Percentiles rank a stretch among this genome's conserved stretches.
Evolutionary conservation across 1,284 basidiomycete genomes (phyloP).

Genomic region (Ustilago shanxiensis): DNA sequence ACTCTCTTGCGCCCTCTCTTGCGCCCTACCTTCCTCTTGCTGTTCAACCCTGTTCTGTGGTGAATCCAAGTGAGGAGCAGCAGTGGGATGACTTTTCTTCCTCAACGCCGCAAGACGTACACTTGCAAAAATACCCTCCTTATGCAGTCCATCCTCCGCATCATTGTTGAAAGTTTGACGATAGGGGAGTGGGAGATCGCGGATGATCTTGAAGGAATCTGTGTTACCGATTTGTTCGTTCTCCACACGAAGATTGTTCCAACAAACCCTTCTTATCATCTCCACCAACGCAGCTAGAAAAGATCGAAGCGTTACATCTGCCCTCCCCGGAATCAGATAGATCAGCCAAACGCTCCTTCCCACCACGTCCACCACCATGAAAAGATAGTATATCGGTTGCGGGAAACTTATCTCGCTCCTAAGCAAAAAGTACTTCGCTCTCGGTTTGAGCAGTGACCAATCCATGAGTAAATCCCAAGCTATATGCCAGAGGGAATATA

Average conservation of each 20-base stretch:
- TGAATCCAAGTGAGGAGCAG: not conserved
- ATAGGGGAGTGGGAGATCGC: slow-evolving; percentile 60
- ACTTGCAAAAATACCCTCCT: slow-evolving; percentile 30
- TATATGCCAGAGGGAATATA: slow-evolving; percentile 80
- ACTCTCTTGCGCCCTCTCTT: not conserved
- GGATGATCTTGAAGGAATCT: slow-evolving; percentile 62
- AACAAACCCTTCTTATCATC: slow-evolving; percentile 84
- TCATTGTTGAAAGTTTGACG: slow-evolving; percentile 29
- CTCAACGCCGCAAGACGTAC: slow-evolving; percentile 23
- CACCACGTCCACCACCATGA: slow-evolving; percentile 76
- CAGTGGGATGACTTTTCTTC: slow-evolving; percentile 16
- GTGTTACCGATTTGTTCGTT: slow-evolving; percentile 79
- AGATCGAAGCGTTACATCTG: slow-evolving; percentile 75
- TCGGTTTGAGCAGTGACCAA: slow-evolving; percentile 77
- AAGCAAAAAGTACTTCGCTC: slow-evolving; percentile 77
- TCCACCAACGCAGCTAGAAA: slow-evolving; percentile 82
- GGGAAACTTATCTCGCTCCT: slow-evolving; percentile 76
- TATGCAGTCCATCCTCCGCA: slow-evolving; percentile 7
- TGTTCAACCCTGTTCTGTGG: not conserved
- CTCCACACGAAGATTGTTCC: slow-evolving; percentile 88
- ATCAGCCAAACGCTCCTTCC: slow-evolving; percentile 85
- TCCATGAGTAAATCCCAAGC: slow-evolving; percentile 79
- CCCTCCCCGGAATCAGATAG: slow-evolving; percentile 77
- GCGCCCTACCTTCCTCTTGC: not conserved
- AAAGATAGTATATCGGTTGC: slow-evolving; percentile 72